A percentile compares a stretch with the other conserved stretches of the same genome.
phyloP scores from a whole-genome alignment of 2,329 filamentous ascomycete species.

The Aspergillus luchuensis region DNA sequence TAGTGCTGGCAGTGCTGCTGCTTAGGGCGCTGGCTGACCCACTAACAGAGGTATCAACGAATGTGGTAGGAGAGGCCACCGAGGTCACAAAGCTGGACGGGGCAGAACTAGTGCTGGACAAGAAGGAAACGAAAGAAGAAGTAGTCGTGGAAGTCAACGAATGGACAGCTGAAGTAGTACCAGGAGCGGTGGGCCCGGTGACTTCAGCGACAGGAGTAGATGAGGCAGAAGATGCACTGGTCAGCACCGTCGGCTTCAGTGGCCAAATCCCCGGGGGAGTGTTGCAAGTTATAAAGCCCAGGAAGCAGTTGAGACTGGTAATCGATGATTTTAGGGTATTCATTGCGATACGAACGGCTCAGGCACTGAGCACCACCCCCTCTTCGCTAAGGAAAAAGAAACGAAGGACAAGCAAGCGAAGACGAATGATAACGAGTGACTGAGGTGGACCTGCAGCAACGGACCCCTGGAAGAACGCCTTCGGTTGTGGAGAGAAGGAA shows the following conservation, averaged over 20 bases:
- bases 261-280: slow-evolving; percentile 34
- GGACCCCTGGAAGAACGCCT: slow-evolving; percentile 13
- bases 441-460: slow-evolving; percentile 8
- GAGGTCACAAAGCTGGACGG: slow-evolving; percentile 11
- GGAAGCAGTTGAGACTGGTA: slow-evolving; percentile 30
- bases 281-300: slow-evolving; percentile 36
- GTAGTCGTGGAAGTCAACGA: slow-evolving; percentile 2
- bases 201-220: slow-evolving; percentile 1
- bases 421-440: slow-evolving; percentile 20
- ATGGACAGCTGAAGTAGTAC: slow-evolving; percentile 2
- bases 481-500: slow-evolving; percentile 3
- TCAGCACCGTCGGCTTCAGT: slow-evolving; percentile 27
- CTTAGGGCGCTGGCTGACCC: slow-evolving; percentile 1
- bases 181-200: slow-evolving; percentile 3
- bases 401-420: slow-evolving; percentile 6
- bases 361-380: slow-evolving; percentile 5
- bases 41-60: slow-evolving; percentile 9
- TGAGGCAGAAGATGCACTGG: slow-evolving; percentile 5
- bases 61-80: slow-evolving; percentile 13
- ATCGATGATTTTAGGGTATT: slow-evolving; percentile 21
- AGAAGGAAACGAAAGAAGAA: not conserved
- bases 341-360: slow-evolving; percentile 25
- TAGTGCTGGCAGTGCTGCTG: slow-evolving; percentile 17
- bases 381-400: slow-evolving; percentile 15
- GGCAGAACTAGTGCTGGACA: slow-evolving; percentile 10